Percentiles rank a stretch among this genome's conserved stretches.
Evolutionary conservation across 768 basidiomycete genomes (phyloP).

Genomic region (Trametes elegans): DNA sequence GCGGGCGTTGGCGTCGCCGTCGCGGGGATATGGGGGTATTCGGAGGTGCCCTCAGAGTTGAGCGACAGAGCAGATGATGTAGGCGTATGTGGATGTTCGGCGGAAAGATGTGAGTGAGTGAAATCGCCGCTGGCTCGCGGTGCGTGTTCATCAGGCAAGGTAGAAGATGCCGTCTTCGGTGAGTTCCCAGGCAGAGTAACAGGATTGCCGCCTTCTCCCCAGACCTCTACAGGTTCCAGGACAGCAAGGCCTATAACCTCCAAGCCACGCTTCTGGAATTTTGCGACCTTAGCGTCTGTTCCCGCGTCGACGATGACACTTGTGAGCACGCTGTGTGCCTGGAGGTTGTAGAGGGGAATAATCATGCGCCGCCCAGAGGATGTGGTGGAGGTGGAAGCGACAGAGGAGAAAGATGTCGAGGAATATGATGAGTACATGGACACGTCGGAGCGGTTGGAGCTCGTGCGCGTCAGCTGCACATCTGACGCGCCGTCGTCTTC

Average conservation of each 20-base stretch:
- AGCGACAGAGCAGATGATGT: slow-evolving; percentile 35
- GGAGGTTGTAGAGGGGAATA: slow-evolving; percentile 83
- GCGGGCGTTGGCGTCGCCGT: slow-evolving; percentile 13
- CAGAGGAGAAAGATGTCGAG: slow-evolving; percentile 37
- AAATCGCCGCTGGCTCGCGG: slow-evolving; percentile 16
- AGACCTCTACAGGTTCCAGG: slow-evolving; percentile 78
- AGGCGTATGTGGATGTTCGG: slow-evolving; percentile 28
- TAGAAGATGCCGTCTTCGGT: slow-evolving; percentile 15
- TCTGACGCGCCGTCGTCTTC: slow-evolving; percentile 23
- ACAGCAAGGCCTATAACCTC: slow-evolving; percentile 76
- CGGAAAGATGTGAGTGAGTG: slow-evolving; percentile 11
- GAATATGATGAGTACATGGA: slow-evolving; percentile 48
- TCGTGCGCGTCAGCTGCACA: slow-evolving; percentile 38
- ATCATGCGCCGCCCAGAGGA: slow-evolving; percentile 63
- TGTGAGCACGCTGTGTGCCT: slow-evolving; percentile 84
- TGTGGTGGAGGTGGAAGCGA: slow-evolving; percentile 41
- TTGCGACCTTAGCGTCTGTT: slow-evolving; percentile 83
- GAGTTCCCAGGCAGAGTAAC: slow-evolving; percentile 10
- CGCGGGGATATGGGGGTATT: slow-evolving; percentile 16
- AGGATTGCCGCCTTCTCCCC: slow-evolving; percentile 38
- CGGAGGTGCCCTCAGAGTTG: slow-evolving; percentile 20
- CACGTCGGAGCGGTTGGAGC: slow-evolving; percentile 53
- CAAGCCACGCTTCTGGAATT: slow-evolving; percentile 46
- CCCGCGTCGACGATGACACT: slow-evolving; percentile 87
- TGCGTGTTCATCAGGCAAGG: slow-evolving; percentile 31